These are phyloP conservation scores for Aspergillus sp. DNA, from an alignment of 2,329 filamentous ascomycete genomes.

Conservation along the genomic window DNA sequence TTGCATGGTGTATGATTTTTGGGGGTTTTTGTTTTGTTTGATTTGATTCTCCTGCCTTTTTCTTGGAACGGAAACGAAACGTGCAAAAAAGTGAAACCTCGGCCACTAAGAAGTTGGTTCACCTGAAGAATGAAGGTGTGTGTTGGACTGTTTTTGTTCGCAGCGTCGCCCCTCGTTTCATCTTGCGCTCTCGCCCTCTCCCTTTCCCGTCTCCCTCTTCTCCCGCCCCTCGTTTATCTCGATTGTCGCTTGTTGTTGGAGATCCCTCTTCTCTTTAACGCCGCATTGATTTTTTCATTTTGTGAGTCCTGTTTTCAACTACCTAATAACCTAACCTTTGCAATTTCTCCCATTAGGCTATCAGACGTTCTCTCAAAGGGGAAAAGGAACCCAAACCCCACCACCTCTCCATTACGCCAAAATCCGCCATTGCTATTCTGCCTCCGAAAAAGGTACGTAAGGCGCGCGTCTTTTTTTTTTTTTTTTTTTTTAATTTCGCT, in stretches of 20 bases:
- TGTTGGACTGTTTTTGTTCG: constrained; percentile 1
- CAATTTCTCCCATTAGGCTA: constrained; percentile 54
- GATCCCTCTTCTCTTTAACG: no score
- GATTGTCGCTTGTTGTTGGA: constrained; percentile 17
- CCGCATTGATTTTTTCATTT: neutral
- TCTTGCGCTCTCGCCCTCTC: neutral
- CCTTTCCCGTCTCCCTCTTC: neutral
- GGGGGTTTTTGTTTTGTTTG: constrained; percentile 6
- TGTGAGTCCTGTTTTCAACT: neutral
- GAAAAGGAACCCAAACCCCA: constrained; percentile 68
- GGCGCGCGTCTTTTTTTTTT: constrained; percentile 23
- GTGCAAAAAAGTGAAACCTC: neutral
- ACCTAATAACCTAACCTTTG: constrained; percentile 7
- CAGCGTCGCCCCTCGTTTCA: constrained; percentile 10
- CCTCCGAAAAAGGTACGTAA: constrained; percentile 82
- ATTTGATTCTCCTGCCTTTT: constrained; percentile 2
- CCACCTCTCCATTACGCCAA: constrained; percentile 72
- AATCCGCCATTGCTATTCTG: constrained; percentile 83
- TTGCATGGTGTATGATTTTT: constrained; percentile 9
- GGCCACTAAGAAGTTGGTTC: constrained; percentile 4
- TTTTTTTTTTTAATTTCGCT: neutral
- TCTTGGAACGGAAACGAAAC: neutral
- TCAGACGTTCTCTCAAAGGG: constrained; percentile 86
- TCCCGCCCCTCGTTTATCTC: constrained; percentile 18
- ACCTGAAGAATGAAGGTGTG: constrained; percentile 24